These are phyloP conservation scores for Phytomonas sp. DNA, from an alignment of 208 protist species.

Conservation along the genomic window DNA sequence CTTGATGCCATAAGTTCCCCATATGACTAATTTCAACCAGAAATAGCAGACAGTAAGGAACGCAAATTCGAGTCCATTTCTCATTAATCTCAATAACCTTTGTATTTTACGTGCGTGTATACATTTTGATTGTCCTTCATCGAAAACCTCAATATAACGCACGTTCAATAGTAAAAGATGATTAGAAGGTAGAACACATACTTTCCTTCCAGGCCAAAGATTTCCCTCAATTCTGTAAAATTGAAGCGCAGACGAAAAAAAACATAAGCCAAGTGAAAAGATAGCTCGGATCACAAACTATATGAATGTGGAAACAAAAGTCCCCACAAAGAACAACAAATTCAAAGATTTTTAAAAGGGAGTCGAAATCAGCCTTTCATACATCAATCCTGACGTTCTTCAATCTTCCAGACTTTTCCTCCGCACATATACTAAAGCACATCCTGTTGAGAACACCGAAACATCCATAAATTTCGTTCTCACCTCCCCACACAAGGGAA, in stretches of 20 bases:
- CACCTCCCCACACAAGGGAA: not conserved
- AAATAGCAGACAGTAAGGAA: not conserved
- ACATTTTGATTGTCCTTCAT: not conserved
- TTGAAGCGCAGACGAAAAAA: constrained; percentile 6
- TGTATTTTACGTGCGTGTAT: not conserved
- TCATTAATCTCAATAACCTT: not conserved
- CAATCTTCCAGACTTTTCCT: not conserved
- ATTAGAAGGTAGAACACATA: not conserved
- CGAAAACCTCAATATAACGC: constrained; percentile 6
- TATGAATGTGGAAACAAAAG: not conserved
- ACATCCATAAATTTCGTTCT: not conserved
- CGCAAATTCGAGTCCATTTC: not conserved
- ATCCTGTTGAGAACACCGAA: not conserved
- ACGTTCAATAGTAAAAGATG: constrained; percentile 9
- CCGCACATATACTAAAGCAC: not conserved
- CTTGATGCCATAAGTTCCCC: not conserved
- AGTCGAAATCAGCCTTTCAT: not conserved
- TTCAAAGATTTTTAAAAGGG: not conserved
- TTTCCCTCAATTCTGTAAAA: constrained; percentile 2
- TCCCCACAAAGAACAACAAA: not conserved
- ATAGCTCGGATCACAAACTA: constrained; percentile 7
- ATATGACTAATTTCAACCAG: not conserved
- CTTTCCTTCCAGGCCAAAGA: constrained; percentile 1
- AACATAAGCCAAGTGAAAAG: constrained; percentile 8
- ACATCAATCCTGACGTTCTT: not conserved